phyloP scores from a whole-genome alignment of 768 basidiomycete species.

The Leccinum subtestaceum region DNA sequence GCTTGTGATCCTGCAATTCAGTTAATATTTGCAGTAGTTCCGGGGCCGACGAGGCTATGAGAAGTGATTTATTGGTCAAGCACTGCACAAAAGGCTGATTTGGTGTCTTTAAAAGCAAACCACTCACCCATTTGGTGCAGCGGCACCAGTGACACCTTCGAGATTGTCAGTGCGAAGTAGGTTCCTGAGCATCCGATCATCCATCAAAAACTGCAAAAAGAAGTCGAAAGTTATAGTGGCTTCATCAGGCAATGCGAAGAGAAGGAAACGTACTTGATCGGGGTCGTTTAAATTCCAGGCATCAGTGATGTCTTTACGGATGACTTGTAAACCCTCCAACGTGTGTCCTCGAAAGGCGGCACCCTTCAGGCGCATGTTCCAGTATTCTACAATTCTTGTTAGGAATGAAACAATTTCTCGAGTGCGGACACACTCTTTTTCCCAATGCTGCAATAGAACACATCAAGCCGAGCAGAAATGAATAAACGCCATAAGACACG shows the following conservation, averaged over 20 bases:
- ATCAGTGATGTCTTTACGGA: constrained; percentile 5
- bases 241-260: background rate
- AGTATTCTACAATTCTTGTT: constrained; percentile 6
- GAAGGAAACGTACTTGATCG: constrained; percentile 1
- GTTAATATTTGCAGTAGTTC: background rate
- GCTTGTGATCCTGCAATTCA: background rate
- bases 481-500: no score
- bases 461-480: no score
- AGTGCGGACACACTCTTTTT: no score
- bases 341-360: constrained; percentile 7
- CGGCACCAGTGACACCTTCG: background rate
- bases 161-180: constrained; percentile 7
- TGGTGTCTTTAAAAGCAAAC: background rate
- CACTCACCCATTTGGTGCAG: background rate
- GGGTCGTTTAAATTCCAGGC: constrained; percentile 18
- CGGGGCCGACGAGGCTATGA: background rate
- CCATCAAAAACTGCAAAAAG: constrained; percentile 8
- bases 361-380: constrained; percentile 8
- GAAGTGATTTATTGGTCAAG: background rate
- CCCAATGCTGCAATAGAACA: no score
- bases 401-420: background rate
- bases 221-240: background rate
- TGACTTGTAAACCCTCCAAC: constrained; percentile 9
- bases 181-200: background rate
- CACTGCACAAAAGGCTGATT: background rate